Evolutionary conservation across 306 rosid genomes (phyloP), one percentile per base, ranked within the genome.

Genomic region (Hylodesmum podocarpum): DNA sequence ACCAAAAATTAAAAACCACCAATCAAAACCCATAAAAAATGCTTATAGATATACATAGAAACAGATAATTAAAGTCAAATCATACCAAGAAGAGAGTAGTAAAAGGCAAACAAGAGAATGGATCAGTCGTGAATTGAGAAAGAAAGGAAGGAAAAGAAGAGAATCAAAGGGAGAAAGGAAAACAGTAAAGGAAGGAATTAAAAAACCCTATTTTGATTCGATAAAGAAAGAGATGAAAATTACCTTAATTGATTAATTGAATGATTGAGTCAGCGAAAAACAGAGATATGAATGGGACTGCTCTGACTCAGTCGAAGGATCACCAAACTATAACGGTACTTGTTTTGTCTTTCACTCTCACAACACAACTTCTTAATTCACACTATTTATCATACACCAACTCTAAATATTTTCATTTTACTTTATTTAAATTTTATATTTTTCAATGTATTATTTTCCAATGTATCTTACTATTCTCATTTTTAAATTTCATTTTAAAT

Each of bases 321-420:
- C 36, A 14, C 84, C 53, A 58, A 74, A 21, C 49, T 58, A 64
- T 67, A 80, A 80, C 85, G 81, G 73, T 70, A 40, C 73, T 40
- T 46, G 16, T 54, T 77, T 78, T 81, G 70, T 81, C 77, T 51
- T 77, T 57, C 65, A 41, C 49, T 4, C 28, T 18, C 19, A 2
- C 12, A 33, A 33, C 36, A 3, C 36, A 6, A 2, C 6, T 33
- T 33, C 6, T 33, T 33, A 33, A 33, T 6, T 33, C n/a, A n/a
- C n/a, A n/a, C n/a, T n/a, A n/a, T n/a, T n/a, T n/a, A n/a, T n/a
- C n/a, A n/a, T n/a, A n/a, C n/a, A n/a, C n/a, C n/a, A n/a, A n/a
- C n/a, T n/a, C n/a, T n/a, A n/a, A n/a, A n/a, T n/a, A n/a, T n/a
- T n/a, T n/a, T n/a, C n/a, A n/a, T n/a, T n/a, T n/a, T n/a, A n/a